Evolutionary conservation across 1,139 yeast genomes (phyloP), one percentile per base, ranked within the genome.

Genomic region (Pichia sp.): DNA sequence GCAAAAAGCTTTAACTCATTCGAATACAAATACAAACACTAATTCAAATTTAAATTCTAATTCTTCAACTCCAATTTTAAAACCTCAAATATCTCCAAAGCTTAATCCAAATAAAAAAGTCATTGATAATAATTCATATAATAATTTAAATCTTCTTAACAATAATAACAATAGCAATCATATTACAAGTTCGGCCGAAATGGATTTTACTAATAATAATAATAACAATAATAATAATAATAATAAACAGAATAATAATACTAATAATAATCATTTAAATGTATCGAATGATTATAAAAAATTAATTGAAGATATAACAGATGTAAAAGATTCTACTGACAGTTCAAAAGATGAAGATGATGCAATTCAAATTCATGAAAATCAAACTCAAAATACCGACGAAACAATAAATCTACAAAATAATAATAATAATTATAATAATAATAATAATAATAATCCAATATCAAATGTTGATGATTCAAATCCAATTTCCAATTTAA

Each of bases 311-410:
- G 66, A 64, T 43, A 53, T 55, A 30, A 58, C 66, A 6, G 64
- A 61, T 40, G 47, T 50, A 18, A 64, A 64, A 42, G 66, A 64
- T 40, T 58, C 62, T 7, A 58, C 66, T 2, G 66, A 63, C 46
- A 59, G 64, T 44, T 64, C 67, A 6, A 63, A 63, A 47, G 65
- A 62, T 50, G 66, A 61, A 36, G 53, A 50, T 43, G 65, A 61
- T 30, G 58, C 63, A 3, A 51, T 62, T 5, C 56, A 53, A 40
- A 49, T 53, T 33, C 52, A 50, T 39, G 49, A 43, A 27, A 37
- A 51, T 27, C 43, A 53, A 34, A 45, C 53, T 30, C 46, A 47
- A 35, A 41, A 43, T 37, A 49, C 52, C 34, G 57, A 55, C 41
- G 58, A 55, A 10, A 36, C 39, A 10, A 31, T 34, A 25, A 40